phyloP scores from a whole-genome alignment of 805 yeast genomes.

The Saccharomycopsis babjevae region DNA sequence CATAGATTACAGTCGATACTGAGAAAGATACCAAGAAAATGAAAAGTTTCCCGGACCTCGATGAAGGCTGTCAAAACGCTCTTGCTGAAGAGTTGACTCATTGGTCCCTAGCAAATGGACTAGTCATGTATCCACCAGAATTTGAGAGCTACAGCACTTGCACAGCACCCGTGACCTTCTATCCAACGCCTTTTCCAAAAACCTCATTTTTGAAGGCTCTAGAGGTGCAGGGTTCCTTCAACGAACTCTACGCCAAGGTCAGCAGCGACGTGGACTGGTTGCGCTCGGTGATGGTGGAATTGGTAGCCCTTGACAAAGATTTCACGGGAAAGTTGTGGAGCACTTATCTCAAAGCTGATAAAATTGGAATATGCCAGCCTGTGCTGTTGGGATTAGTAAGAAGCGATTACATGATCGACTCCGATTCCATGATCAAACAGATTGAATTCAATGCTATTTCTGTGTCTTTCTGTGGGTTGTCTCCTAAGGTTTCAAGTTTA shows the following conservation, averaged over 20 bases:
- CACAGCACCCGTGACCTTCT: constrained; percentile 81
- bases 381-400: constrained; percentile 77
- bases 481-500: constrained; percentile 65
- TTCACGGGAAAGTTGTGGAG: constrained; percentile 77
- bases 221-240: constrained; percentile 55
- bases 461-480: constrained; percentile 89
- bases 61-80: constrained; percentile 17
- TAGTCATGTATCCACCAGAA: constrained; percentile 67
- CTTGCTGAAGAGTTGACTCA: constrained; percentile 47
- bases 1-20: background rate
- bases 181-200: constrained; percentile 81
- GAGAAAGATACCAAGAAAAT: background rate
- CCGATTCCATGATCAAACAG: constrained; percentile 58
- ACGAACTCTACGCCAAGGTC: constrained; percentile 63
- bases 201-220: constrained; percentile 56
- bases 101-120: constrained; percentile 72
- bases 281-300: constrained; percentile 38
- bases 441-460: constrained; percentile 95
- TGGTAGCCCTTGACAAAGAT: constrained; percentile 52
- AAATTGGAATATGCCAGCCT: constrained; percentile 47
- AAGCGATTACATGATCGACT: constrained; percentile 75
- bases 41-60: constrained; percentile 7
- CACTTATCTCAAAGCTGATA: constrained; percentile 40
- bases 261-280: constrained; percentile 52
- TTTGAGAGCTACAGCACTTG: constrained; percentile 35